These are phyloP conservation scores for Pancytospora philotis DNA, from an alignment of 371 early-diverging fungal genomes.

Conservation along the genomic window DNA sequence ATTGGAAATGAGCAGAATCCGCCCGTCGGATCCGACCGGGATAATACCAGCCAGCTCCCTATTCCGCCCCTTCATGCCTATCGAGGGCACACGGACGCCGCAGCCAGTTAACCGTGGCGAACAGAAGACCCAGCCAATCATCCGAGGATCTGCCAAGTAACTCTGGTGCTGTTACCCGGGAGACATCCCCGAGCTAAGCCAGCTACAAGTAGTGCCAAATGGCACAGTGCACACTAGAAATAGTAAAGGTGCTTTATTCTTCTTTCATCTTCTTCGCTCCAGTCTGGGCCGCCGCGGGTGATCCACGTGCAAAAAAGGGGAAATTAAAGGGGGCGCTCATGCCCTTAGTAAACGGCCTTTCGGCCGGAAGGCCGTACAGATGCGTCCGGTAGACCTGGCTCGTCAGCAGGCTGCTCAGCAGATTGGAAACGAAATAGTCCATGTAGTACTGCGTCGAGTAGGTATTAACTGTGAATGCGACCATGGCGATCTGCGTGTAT, in stretches of 20 bases:
- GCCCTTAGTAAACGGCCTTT: conserved; percentile 60
- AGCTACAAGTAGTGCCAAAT: not conserved
- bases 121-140: too few species aligned
- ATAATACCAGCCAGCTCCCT: conserved; percentile 10
- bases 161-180: too few species aligned
- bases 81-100: too few species aligned
- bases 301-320: not conserved
- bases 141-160: too few species aligned
- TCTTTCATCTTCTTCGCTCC: conserved; percentile 41
- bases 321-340: conserved; percentile 49
- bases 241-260: conserved; percentile 34
- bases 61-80: not conserved
- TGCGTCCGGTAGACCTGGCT: conserved; percentile 55
- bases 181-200: not conserved
- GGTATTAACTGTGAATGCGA: too few species aligned
- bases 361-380: conserved; percentile 45
- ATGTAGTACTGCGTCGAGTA: too few species aligned
- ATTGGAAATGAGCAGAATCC: conserved; percentile 1
- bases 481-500: too few species aligned
- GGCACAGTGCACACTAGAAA: not conserved
- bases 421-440: too few species aligned
- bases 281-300: not conserved
- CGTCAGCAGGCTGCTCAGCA: conserved; percentile 52
- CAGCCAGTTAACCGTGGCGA: too few species aligned
- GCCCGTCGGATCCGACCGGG: conserved; percentile 2